These are phyloP conservation scores for Neurospora tetraspora DNA, from an alignment of 495 filamentous ascomycete species.

Conservation along the genomic window DNA sequence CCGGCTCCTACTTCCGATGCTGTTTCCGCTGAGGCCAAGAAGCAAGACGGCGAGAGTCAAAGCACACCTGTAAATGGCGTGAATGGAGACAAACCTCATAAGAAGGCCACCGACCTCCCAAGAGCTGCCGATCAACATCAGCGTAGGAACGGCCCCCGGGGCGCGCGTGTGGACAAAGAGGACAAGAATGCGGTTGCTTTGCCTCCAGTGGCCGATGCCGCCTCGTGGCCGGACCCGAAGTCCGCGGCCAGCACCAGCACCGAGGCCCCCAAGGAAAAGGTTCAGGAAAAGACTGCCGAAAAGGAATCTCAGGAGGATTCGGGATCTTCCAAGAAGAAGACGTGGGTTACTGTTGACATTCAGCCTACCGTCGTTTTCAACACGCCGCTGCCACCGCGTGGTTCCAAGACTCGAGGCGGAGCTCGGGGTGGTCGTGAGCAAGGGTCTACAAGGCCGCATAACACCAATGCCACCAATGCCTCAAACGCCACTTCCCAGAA, in stretches of 20 bases:
- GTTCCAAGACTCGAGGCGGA: constrained; percentile 50
- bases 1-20: constrained; percentile 14
- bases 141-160: constrained; percentile 36
- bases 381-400: constrained; percentile 58
- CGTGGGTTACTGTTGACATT: constrained; percentile 63
- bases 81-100: constrained; percentile 36
- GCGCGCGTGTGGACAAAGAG: constrained; percentile 41
- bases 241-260: constrained; percentile 63
- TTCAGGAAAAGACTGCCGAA: constrained; percentile 47
- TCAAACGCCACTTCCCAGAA: constrained; percentile 1
- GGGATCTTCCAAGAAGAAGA: constrained; percentile 51
- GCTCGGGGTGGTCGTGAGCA: constrained; percentile 44
- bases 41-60: constrained; percentile 11
- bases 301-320: constrained; percentile 58
- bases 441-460: constrained; percentile 12
- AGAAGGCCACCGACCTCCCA: constrained; percentile 43
- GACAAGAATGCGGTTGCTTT: constrained; percentile 29
- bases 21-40: constrained; percentile 10
- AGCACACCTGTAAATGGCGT: constrained; percentile 7
- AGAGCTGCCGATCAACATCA: constrained; percentile 29
- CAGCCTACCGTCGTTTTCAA: constrained; percentile 73
- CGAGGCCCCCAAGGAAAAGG: constrained; percentile 34
- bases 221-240: constrained; percentile 85
- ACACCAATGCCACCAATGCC: constrained; percentile 2
- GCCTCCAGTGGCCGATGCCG: constrained; percentile 54